These are phyloP conservation scores for Pseudonitzschia delicatissima DNA, from an alignment of 108 stramenopile genomes.

Conservation along the genomic window DNA sequence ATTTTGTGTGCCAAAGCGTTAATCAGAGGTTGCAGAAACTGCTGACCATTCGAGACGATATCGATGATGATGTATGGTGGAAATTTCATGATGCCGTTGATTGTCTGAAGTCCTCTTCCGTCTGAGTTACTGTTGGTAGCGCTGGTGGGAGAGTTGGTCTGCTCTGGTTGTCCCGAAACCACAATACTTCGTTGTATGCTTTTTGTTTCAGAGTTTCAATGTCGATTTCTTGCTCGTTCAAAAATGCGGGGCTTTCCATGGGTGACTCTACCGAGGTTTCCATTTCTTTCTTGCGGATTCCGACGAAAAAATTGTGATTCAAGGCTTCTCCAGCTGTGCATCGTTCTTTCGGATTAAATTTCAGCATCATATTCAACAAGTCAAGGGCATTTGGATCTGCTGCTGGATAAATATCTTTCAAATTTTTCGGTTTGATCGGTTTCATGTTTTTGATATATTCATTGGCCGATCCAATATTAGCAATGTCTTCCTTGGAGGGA, in stretches of 20 bases:
- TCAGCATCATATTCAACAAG: constrained; percentile 89
- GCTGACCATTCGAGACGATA: too few species aligned
- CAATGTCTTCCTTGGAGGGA: constrained; percentile 82
- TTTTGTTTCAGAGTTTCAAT: constrained; percentile 63
- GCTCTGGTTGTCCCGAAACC: constrained; percentile 50
- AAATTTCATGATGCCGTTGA: not conserved
- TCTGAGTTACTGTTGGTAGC: too few species aligned
- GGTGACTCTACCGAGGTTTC: constrained; percentile 43
- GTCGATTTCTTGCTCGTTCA: constrained; percentile 65
- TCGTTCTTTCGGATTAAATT: constrained; percentile 89
- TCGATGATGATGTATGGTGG: too few species aligned
- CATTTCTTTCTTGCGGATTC: constrained; percentile 66
- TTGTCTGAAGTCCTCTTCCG: too few species aligned
- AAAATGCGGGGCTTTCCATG: constrained; percentile 66
- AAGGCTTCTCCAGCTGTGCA: constrained; percentile 92
- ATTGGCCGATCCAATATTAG: constrained; percentile 65
- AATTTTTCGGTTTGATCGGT: constrained; percentile 42
- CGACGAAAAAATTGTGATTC: constrained; percentile 84
- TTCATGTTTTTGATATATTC: constrained; percentile 78
- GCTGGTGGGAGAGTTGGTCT: not conserved
- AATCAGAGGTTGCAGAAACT: too few species aligned
- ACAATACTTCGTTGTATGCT: constrained; percentile 74
- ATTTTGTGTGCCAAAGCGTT: too few species aligned
- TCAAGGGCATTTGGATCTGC: constrained; percentile 84
- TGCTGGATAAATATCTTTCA: constrained; percentile 70